A percentile compares a stretch with the other conserved stretches of the same genome.
These are phyloP conservation scores for Rhizodiscina lignyota DNA, from an alignment of 495 filamentous ascomycete species.

Conservation along the genomic window DNA sequence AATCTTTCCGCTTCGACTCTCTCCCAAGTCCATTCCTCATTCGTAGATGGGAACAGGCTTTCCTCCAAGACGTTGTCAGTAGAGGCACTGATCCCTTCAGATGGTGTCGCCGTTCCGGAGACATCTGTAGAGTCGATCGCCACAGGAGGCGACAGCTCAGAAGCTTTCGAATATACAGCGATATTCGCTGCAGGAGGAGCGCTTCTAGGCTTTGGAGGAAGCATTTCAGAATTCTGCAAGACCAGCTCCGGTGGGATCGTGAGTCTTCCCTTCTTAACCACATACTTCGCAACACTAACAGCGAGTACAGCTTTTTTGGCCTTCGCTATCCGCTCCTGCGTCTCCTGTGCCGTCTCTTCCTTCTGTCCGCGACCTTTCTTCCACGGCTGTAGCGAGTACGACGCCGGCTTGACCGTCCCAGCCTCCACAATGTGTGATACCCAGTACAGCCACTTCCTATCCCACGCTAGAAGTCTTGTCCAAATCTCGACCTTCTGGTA, in stretches of 20 bases:
- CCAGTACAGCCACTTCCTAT: conserved; percentile 71
- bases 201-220: conserved; percentile 33
- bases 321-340: conserved; percentile 9
- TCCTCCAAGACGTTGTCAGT: conserved; percentile 1
- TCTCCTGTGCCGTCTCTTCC: conserved; percentile 30
- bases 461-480: conserved; percentile 53
- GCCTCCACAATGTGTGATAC: conserved; percentile 54
- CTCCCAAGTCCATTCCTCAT: conserved; percentile 23
- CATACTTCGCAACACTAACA: conserved; percentile 68
- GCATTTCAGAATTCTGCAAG: conserved; percentile 46
- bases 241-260: conserved; percentile 73
- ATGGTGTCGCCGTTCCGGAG: conserved; percentile 2
- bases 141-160: conserved; percentile 2
- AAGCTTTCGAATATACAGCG: background rate
- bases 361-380: conserved; percentile 6
- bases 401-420: conserved; percentile 31
- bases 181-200: background rate
- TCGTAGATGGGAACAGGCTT: conserved; percentile 2
- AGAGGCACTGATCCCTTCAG: background rate
- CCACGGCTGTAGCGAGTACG: conserved; percentile 30
- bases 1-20: conserved; percentile 21
- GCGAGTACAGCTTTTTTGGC: conserved; percentile 39
- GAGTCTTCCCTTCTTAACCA: conserved; percentile 72
- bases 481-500: conserved; percentile 50
- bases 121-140: conserved; percentile 2